phyloP scores from a whole-genome alignment of 2,329 filamentous ascomycete genomes.

The Aspergillus fijiensis region DNA sequence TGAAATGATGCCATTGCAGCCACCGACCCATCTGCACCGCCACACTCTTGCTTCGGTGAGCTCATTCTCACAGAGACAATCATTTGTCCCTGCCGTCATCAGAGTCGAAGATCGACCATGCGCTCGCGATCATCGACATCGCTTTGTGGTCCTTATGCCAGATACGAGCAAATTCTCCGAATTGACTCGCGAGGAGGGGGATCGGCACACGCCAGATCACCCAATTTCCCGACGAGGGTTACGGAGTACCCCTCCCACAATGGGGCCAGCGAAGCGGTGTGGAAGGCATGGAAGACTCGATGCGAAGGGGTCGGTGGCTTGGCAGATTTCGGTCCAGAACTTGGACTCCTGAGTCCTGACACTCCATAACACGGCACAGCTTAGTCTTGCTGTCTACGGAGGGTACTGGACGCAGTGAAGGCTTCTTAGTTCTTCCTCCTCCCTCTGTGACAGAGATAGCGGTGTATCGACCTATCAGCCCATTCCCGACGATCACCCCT shows the following conservation, averaged over 20 bases:
- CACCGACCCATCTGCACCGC: background rate
- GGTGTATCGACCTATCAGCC: background rate
- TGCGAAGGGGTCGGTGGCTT: background rate
- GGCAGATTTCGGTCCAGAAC: background rate
- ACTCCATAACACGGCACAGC: too few relatives aligned
- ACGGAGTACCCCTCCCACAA: background rate
- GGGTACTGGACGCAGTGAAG: too few relatives aligned
- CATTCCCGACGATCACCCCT: background rate
- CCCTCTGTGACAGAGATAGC: background rate
- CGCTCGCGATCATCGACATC: too few relatives aligned
- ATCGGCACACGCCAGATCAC: background rate
- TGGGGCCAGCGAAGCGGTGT: background rate
- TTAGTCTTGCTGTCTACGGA: too few relatives aligned
- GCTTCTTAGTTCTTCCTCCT: background rate
- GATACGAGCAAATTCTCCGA: background rate
- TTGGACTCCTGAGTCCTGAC: background rate
- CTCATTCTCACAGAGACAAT: too few relatives aligned
- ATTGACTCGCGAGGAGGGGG: background rate
- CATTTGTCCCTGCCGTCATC: background rate
- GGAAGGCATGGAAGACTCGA: background rate
- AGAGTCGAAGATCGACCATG: background rate
- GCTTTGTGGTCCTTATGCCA: too few relatives aligned
- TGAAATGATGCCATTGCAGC: too few relatives aligned
- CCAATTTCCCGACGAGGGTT: background rate
- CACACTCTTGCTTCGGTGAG: background rate